phyloP scores from a whole-genome alignment of 257 asterid species.

The Coffea eugenioides region DNA sequence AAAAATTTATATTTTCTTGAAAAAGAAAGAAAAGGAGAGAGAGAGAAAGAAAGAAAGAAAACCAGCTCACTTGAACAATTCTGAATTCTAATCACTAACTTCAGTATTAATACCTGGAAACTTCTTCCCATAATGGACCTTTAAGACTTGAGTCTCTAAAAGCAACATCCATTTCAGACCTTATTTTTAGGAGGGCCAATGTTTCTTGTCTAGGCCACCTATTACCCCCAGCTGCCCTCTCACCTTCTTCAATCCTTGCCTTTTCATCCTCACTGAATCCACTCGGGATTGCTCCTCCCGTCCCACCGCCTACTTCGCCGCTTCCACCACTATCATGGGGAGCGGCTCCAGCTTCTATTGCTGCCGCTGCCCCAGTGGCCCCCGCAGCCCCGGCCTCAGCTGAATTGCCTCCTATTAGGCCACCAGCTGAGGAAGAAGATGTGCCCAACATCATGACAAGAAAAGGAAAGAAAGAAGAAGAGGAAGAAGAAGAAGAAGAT shows the following conservation, averaged over 20 bases:
- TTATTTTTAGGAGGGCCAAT: constrained; percentile 69
- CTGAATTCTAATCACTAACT: neutral
- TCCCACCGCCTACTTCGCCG: constrained; percentile 46
- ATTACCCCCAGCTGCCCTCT: constrained; percentile 61
- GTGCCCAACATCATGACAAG: constrained; percentile 50
- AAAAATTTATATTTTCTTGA: neutral
- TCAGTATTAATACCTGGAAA: constrained; percentile 56
- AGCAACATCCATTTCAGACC: constrained; percentile 83
- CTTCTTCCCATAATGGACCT: constrained; percentile 98
- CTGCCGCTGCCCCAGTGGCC: constrained; percentile 5
- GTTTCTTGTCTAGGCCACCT: constrained; percentile 99
- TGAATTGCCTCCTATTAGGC: constrained; percentile 6
- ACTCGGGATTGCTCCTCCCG: constrained; percentile 24
- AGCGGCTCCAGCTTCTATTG: constrained; percentile 27
- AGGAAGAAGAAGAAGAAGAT: neutral
- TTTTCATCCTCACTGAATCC: constrained; percentile 39
- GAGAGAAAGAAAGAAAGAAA: neutral
- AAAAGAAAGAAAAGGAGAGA: no score
- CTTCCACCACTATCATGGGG: constrained; percentile 63
- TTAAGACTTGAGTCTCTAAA: constrained; percentile 85
- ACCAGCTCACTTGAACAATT: neutral
- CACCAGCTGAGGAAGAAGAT: constrained; percentile 16
- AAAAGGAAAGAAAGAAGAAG: neutral
- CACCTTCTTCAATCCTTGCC: constrained; percentile 44
- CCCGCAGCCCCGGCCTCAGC: constrained; percentile 24